Percentiles rank a stretch among this genome's conserved stretches.
Conservation (phyloP, 106 monocot species). For the Acanthochlamys bracteata region DNA sequence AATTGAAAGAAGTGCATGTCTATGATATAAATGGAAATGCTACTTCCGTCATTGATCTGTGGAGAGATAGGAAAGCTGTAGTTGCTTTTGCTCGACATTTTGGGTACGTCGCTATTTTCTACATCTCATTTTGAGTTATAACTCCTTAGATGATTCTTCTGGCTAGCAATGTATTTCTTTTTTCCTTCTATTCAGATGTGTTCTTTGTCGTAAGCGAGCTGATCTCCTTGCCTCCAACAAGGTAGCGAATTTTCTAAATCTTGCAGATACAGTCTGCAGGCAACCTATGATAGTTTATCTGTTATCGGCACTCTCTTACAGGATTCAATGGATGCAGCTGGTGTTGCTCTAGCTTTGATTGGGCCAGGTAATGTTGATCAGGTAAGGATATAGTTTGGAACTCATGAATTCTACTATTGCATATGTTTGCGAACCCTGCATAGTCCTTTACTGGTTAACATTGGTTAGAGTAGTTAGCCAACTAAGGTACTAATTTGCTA, state of each 20-base stretch:
- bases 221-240: slow-evolving; percentile 85
- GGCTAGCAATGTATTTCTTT: not conserved
- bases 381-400: slow-evolving; percentile 20
- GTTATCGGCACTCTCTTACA: not conserved
- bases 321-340: slow-evolving; percentile 13
- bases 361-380: slow-evolving; percentile 86
- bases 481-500: too few species aligned
- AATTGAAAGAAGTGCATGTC: slow-evolving; percentile 53
- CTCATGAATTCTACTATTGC: too few species aligned
- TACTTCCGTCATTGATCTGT: slow-evolving; percentile 49
- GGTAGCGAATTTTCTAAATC: slow-evolving; percentile 12
- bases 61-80: slow-evolving; percentile 76
- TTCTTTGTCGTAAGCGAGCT: slow-evolving; percentile 81
- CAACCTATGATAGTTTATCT: too few species aligned
- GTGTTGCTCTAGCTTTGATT: slow-evolving; percentile 66
- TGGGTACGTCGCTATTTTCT: slow-evolving; percentile 32
- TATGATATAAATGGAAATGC: slow-evolving; percentile 60
- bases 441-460: too few species aligned
- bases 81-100: slow-evolving; percentile 95
- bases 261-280: too few species aligned
- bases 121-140: not conserved
- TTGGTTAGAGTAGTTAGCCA: too few species aligned
- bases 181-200: slow-evolving; percentile 39
- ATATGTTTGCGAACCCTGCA: too few species aligned
- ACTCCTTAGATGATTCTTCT: not conserved